Conservation (phyloP, 2,329 filamentous ascomycete species). For the Didymella exigua region DNA sequence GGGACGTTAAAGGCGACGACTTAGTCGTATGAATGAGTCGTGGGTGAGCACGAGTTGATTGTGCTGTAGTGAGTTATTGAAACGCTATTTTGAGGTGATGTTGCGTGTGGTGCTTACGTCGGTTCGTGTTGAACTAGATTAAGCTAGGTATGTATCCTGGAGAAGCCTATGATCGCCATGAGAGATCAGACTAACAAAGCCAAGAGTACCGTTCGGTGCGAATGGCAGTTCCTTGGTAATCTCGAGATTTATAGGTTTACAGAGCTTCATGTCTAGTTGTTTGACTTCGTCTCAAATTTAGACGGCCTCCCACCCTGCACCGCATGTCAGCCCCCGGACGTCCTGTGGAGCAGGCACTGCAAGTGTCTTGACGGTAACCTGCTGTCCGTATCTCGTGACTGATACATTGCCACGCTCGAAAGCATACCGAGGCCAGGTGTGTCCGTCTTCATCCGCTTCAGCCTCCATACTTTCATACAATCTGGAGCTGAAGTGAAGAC, state of each 20-base stretch:
- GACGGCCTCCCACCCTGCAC: neutral
- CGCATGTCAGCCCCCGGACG: too few species aligned
- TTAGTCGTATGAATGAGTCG: conserved; percentile 7
- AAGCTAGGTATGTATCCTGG: too few species aligned
- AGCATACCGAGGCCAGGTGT: neutral
- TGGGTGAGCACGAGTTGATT: conserved; percentile 1
- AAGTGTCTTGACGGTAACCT: neutral
- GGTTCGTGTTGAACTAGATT: neutral
- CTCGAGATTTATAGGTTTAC: too few species aligned
- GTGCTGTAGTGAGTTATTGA: conserved; percentile 3
- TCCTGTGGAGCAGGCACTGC: neutral
- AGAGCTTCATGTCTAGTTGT: too few species aligned
- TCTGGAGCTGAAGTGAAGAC: neutral
- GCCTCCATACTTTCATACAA: too few species aligned
- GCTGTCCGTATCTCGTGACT: neutral
- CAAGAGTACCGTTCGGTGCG: too few species aligned
- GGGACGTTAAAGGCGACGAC: conserved; percentile 10
- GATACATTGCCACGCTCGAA: neutral
- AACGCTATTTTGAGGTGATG: conserved; percentile 1
- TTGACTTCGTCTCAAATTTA: too few species aligned
- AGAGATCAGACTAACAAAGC: too few species aligned
- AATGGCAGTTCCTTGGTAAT: too few species aligned
- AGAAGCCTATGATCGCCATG: too few species aligned
- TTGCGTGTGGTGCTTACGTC: conserved; percentile 1
- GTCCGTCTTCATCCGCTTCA: neutral